These are phyloP conservation scores for Eucalyptus pumila DNA, from an alignment of 345 rosid species.

Conservation along the genomic window DNA sequence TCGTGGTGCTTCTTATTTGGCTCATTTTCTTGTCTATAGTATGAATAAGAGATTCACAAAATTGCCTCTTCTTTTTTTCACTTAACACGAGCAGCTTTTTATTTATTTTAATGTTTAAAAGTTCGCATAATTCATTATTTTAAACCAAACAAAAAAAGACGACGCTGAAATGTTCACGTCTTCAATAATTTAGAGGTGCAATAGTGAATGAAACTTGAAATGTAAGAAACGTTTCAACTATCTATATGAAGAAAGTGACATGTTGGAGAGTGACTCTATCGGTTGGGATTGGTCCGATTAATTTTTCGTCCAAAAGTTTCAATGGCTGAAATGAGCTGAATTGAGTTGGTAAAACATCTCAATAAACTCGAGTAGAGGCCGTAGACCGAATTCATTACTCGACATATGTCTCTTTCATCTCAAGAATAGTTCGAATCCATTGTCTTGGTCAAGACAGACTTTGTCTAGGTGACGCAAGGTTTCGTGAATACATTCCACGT, in stretches of 20 bases:
- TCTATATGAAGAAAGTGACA: neutral
- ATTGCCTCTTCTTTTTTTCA: neutral
- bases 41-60: neutral
- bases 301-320: neutral
- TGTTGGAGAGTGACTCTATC: neutral
- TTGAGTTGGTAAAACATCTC: neutral
- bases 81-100: neutral
- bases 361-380: neutral
- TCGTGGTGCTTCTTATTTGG: neutral
- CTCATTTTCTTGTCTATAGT: neutral
- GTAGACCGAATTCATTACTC: neutral
- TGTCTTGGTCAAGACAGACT: neutral
- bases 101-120: neutral
- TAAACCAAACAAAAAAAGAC: neutral
- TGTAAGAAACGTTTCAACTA: neutral
- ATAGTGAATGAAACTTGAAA: neutral
- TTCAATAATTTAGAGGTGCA: neutral
- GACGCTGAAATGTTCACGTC: neutral
- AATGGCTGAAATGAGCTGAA: neutral
- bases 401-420: neutral
- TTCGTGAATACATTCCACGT: neutral
- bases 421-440: neutral
- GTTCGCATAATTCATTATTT: neutral
- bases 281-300: neutral
- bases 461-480: neutral